Conservation (phyloP, 148 eudicot genomes). For the Cornus controversa region DNA sequence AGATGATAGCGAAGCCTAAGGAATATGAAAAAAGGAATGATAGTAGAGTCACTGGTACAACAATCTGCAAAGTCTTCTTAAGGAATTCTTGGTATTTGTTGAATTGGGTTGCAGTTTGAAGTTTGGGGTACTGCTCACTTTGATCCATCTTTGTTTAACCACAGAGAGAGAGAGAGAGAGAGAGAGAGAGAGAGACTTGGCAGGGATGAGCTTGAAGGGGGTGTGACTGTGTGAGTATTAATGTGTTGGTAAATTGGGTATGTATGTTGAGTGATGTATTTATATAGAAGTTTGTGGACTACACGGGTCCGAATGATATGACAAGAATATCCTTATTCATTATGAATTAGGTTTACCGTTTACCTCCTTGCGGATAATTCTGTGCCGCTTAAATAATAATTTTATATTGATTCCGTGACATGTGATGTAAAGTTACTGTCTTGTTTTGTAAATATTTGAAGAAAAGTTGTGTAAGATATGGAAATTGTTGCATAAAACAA, state of each 20-base stretch:
- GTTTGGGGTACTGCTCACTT: conserved; percentile 2
- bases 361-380: no score
- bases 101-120: not conserved
- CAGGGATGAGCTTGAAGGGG: not conserved
- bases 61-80: conserved; percentile 18
- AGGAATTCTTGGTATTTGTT: conserved; percentile 1
- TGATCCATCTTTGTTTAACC: conserved; percentile 8
- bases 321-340: not conserved
- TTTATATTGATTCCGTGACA: no score
- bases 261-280: not conserved
- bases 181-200: not conserved
- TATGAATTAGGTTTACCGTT: no score
- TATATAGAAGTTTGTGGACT: not conserved
- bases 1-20: conserved; percentile 4
- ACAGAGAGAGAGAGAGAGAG: no score
- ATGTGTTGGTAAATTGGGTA: not conserved
- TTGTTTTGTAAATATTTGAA: no score
- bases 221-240: no score
- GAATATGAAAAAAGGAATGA: conserved; percentile 24
- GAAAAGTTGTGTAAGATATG: no score
- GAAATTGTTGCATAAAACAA: no score
- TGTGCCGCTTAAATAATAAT: no score
- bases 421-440: no score
- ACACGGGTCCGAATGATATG: not conserved
- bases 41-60: conserved; percentile 22